Conservation (phyloP, 1,284 basidiomycete genomes). For the Rhodotorula sp. region DNA sequence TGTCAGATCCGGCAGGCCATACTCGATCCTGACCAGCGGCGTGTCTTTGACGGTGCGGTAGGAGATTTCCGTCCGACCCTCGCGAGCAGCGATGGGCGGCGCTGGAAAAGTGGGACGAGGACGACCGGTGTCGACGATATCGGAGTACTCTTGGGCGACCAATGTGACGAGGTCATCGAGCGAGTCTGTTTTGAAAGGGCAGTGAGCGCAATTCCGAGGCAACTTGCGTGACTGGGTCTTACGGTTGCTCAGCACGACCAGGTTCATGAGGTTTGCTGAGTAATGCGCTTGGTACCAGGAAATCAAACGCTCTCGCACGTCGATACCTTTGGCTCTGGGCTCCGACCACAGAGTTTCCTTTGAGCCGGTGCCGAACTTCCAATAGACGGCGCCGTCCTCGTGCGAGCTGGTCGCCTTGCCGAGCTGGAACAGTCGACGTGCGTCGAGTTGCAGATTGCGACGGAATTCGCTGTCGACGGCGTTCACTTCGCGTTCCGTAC, state of each 20-base stretch:
- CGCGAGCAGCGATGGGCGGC: conserved; percentile 7
- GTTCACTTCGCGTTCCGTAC: conserved; percentile 90
- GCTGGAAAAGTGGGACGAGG: conserved; percentile 7
- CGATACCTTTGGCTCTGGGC: conserved; percentile 66
- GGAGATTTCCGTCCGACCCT: conserved; percentile 63
- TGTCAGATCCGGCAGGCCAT: conserved; percentile 64
- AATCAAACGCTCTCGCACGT: conserved; percentile 68
- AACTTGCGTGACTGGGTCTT: conserved; percentile 32
- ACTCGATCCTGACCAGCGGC: conserved; percentile 80
- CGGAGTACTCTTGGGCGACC: conserved; percentile 71
- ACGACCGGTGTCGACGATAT: conserved; percentile 66
- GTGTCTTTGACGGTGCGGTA: conserved; percentile 89
- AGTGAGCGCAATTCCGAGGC: conserved; percentile 2
- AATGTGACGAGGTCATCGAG: conserved; percentile 72
- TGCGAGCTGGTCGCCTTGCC: conserved; percentile 64
- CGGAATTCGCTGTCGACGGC: conserved; percentile 98
- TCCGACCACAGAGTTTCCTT: conserved; percentile 72
- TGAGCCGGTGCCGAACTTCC: conserved; percentile 65
- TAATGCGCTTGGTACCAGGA: conserved; percentile 94
- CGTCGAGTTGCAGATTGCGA: conserved; percentile 88
- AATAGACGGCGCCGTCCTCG: conserved; percentile 11
- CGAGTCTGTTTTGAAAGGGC: conserved; percentile 59
- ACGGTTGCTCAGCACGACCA: conserved; percentile 90
- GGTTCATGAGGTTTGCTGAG: conserved; percentile 88
- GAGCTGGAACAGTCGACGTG: conserved; percentile 76